These are phyloP conservation scores for Naganishia antarctica DNA, from an alignment of 768 basidiomycete genomes.

Conservation along the genomic window DNA sequence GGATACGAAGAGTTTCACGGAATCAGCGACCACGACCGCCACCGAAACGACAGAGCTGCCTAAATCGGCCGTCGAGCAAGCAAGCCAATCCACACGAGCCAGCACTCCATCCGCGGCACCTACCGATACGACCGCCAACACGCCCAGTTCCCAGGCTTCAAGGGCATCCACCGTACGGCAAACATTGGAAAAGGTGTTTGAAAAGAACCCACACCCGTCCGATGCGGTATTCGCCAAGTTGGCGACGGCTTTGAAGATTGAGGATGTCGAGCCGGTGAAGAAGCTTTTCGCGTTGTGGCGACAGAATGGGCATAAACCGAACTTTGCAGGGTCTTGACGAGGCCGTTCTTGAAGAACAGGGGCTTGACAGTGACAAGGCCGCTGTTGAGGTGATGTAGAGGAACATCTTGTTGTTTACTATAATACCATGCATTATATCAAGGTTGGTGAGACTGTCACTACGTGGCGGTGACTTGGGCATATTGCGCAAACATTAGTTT, in stretches of 20 bases:
- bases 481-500: too few species aligned
- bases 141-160: not conserved
- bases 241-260: constrained; percentile 2
- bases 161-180: not conserved
- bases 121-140: not conserved
- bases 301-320: constrained; percentile 4
- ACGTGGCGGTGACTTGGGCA: too few species aligned
- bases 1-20: too few species aligned
- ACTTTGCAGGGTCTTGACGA: too few species aligned
- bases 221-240: not conserved
- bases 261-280: constrained; percentile 17
- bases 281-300: constrained; percentile 14
- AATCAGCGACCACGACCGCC: not conserved
- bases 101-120: not conserved
- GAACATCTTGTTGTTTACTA: too few species aligned
- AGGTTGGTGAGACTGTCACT: too few species aligned
- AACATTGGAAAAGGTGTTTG: constrained; percentile 15
- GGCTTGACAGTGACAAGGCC: too few species aligned
- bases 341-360: too few species aligned
- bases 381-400: too few species aligned
- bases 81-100: not conserved
- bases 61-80: not conserved
- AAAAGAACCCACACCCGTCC: constrained; percentile 14
- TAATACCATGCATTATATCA: too few species aligned
- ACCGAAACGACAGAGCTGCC: not conserved